Conservation (phyloP, 2,329 filamentous ascomycete species). For the Rhynchosporium agropyri region DNA sequence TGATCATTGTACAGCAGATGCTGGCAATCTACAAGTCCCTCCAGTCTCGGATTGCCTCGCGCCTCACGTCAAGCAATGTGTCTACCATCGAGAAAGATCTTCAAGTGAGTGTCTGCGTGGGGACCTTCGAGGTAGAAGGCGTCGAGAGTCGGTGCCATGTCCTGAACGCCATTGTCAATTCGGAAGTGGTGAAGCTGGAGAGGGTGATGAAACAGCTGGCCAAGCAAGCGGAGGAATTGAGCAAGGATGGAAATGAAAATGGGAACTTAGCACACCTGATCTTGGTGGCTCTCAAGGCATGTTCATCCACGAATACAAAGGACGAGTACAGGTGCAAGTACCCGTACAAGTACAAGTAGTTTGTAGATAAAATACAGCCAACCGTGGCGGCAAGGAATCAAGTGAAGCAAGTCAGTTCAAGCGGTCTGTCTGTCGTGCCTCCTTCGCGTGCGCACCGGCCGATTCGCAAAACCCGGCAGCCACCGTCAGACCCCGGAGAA, state of each 20-base stretch:
- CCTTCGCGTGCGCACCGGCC: too few species aligned
- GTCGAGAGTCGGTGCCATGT: background rate
- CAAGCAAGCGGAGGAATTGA: background rate
- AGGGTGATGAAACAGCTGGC: background rate
- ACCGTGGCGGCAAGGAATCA: too few species aligned
- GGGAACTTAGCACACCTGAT: background rate
- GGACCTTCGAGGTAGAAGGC: background rate
- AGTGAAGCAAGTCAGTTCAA: too few species aligned
- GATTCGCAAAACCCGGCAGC: too few species aligned
- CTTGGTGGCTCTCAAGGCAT: background rate
- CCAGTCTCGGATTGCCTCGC: background rate
- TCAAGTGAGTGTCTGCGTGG: background rate
- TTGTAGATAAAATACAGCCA: too few species aligned
- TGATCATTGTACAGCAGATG: background rate
- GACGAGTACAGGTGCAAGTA: background rate
- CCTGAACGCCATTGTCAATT: background rate
- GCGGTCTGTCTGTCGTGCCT: too few species aligned
- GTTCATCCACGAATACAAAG: background rate
- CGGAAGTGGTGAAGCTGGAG: background rate
- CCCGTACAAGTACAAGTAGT: too few species aligned
- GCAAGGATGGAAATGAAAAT: constrained; percentile 1
- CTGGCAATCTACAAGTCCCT: background rate
- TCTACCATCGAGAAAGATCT: background rate
- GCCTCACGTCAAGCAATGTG: background rate
- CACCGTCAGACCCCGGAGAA: too few species aligned